Evolutionary conservation across 2,329 filamentous ascomycete species (phyloP).

Genomic region (Neonectria magnoliae): DNA sequence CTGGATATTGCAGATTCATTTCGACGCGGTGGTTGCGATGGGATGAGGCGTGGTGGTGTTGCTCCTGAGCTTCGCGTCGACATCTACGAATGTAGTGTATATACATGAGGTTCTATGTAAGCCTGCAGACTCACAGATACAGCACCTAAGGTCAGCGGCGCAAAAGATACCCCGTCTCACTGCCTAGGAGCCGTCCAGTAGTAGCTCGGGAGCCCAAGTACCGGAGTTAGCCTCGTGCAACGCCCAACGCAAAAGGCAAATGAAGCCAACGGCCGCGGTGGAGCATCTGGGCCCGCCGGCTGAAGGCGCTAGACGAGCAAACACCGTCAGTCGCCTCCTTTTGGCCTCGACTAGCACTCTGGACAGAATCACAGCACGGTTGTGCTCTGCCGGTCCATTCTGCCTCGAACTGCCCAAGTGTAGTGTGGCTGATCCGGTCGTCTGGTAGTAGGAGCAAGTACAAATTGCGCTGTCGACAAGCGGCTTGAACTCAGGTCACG

Average conservation of each 20-base stretch:
- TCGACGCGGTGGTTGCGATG: background rate
- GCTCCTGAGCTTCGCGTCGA: background rate
- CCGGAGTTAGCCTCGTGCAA: slow-evolving; percentile 16
- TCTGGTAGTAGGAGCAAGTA: background rate
- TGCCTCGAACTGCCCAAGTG: background rate
- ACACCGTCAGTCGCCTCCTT: background rate
- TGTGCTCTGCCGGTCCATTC: background rate
- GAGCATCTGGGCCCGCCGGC: slow-evolving; percentile 6
- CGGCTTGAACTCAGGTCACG: background rate
- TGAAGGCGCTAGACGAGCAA: slow-evolving; percentile 18
- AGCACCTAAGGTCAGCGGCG: background rate
- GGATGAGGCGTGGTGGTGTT: background rate
- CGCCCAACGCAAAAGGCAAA: slow-evolving; percentile 8
- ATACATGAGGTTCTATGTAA: background rate
- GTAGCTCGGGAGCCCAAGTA: slow-evolving; percentile 1
- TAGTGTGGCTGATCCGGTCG: background rate
- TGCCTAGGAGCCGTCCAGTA: no score
- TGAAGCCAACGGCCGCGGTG: slow-evolving; percentile 10
- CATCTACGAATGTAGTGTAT: no score
- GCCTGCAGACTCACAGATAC: background rate
- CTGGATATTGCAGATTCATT: background rate
- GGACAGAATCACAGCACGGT: background rate
- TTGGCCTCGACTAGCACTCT: background rate
- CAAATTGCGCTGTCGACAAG: background rate
- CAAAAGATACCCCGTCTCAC: slow-evolving; percentile 18